Evolutionary conservation across 1,139 yeast species (phyloP), one percentile per base, ranked within the genome.

Genomic region (Scheffersomyces titani): DNA sequence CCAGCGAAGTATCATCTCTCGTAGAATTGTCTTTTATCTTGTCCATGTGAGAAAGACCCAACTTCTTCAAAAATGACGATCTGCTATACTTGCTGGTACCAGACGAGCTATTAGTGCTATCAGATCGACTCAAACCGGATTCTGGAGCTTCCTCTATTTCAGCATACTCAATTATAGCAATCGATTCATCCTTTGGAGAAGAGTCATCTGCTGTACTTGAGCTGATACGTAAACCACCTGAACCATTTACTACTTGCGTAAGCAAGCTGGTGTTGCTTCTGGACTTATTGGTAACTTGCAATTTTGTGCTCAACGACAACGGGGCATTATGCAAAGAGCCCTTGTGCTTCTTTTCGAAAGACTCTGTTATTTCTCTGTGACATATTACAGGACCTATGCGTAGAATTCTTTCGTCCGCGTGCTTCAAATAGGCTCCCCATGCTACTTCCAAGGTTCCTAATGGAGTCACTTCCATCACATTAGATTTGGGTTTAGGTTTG

Each of bases 401-500:
- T 53, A 92, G 63, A 1, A 92, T 81, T 55, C 96, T 79, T 70
- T 93, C 98, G 54, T 89, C 88, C 1, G 83, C 76, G 63, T 84
- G 85, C 16, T 74, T 75, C 58, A 92, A 75, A 62, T 81, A 83
- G 50, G 77, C 73, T 13, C 84, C 79, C 92, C 94, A 92, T 40
- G 90, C 89, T 22, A 84, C 73, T 65, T 92, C 97, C 2, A 87
- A 67, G 19, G 84, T 76, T 0, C 87, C 78, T 67, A 84, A 71
- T 1, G 90, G 86, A 0, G 87, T 78, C 2, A 83, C 78, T n/a
- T 82, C 84, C 66, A 78, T 56, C 0, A 73, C 65, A 50, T 68
- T 70, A 1, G 76, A 67, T 54, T 71, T 71, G 5, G 30, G 64
- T 55, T 67, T 72, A 11, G 52, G 51, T 47, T 59, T 54, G 19